A percentile compares a stretch with the other conserved stretches of the same genome.
phyloP scores from a whole-genome alignment of 352 stramenopile genomes.

The Pythium guiyangense region DNA sequence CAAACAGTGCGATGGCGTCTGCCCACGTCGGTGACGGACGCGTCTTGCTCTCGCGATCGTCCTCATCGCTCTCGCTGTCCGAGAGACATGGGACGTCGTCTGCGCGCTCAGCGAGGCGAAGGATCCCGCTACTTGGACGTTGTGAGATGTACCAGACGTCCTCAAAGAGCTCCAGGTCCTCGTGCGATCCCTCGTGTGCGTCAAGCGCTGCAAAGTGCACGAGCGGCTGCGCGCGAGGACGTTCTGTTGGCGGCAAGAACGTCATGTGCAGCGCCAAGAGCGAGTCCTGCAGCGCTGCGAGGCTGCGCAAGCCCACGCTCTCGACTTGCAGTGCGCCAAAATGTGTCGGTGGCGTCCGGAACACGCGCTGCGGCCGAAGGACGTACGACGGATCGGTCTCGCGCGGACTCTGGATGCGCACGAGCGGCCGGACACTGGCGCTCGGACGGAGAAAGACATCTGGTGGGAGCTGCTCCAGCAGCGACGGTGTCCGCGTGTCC shows the following conservation, averaged over 20 bases:
- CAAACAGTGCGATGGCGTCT: constrained; percentile 27
- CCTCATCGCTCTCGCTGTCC: constrained; percentile 75
- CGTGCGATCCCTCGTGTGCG: not conserved
- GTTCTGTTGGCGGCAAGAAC: constrained; percentile 24
- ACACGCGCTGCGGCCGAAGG: constrained; percentile 45
- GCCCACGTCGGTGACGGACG: constrained; percentile 17
- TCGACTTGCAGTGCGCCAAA: constrained; percentile 30
- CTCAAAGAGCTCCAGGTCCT: constrained; percentile 14
- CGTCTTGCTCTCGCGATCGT: constrained; percentile 14
- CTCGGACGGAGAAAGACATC: constrained; percentile 51
- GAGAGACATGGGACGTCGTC: constrained; percentile 55
- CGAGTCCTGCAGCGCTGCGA: constrained; percentile 19
- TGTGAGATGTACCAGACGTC: constrained; percentile 43
- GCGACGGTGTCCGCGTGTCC: constrained; percentile 16
- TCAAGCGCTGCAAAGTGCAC: constrained; percentile 2
- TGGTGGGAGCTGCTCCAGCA: constrained; percentile 35
- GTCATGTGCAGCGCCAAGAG: constrained; percentile 14
- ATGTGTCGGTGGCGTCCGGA: constrained; percentile 30
- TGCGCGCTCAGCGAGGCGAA: constrained; percentile 21
- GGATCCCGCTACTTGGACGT: constrained; percentile 19
- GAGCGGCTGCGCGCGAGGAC: constrained; percentile 16
- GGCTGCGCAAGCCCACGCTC: constrained; percentile 35
- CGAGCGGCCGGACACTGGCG: constrained; percentile 45
- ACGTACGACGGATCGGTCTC: constrained; percentile 50
- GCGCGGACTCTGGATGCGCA: constrained; percentile 23